Conservation (phyloP, 345 rosid genomes). For the Turritis glabra region DNA sequence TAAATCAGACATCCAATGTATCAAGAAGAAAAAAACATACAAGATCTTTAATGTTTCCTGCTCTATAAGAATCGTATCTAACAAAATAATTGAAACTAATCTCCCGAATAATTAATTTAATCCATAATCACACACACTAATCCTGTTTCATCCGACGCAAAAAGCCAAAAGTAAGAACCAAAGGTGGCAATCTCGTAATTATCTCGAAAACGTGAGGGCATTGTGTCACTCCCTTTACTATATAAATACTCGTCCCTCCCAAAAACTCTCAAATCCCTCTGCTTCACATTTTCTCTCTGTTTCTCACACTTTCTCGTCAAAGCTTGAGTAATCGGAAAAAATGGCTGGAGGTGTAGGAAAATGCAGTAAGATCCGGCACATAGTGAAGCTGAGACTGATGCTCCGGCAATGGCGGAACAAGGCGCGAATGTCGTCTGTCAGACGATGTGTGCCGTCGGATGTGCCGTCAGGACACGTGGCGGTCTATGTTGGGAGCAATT, state of each 20-base stretch:
- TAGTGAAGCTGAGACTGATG: conserved; percentile 82
- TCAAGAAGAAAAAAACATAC: conserved; percentile 36
- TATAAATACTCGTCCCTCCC: conserved; percentile 41
- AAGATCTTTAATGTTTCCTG: conserved; percentile 32
- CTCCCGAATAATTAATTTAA: conserved; percentile 14
- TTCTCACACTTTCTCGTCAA: background rate
- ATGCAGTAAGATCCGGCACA: conserved; percentile 89
- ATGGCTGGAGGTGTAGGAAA: conserved; percentile 68
- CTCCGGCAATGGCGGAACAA: conserved; percentile 89
- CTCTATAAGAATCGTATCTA: conserved; percentile 19
- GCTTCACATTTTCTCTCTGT: conserved; percentile 7
- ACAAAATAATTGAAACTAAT: conserved; percentile 8
- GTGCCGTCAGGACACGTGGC: conserved; percentile 95
- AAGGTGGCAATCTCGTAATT: conserved; percentile 42
- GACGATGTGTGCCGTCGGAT: conserved; percentile 55
- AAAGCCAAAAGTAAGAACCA: conserved; percentile 28
- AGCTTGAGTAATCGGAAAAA: conserved; percentile 7
- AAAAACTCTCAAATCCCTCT: conserved; percentile 21
- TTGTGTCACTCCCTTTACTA: conserved; percentile 19
- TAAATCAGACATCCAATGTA: conserved; percentile 36
- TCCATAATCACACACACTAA: conserved; percentile 13
- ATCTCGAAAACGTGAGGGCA: conserved; percentile 26
- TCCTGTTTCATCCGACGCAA: background rate
- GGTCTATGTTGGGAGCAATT: conserved; percentile 64
- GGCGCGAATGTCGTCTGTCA: conserved; percentile 67